A percentile compares a stretch with the other conserved stretches of the same genome.
Conservation (phyloP, 1,139 yeast genomes). For the Blastobotrys illinoisensis region DNA sequence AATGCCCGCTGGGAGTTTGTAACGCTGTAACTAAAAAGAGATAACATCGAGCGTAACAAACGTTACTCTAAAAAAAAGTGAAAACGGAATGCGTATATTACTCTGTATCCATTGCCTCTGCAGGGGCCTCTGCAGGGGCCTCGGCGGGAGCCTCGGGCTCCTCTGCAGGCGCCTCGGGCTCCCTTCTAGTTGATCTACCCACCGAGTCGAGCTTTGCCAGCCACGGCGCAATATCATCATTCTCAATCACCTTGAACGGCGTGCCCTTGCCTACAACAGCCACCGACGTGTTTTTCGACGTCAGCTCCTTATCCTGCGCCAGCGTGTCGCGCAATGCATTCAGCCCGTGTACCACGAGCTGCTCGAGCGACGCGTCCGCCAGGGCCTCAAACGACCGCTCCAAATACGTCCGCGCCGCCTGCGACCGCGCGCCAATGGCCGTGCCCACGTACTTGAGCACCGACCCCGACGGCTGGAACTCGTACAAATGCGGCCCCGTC, state of each 20-base stretch:
- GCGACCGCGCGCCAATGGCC: conserved; percentile 97
- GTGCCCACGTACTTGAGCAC: conserved; percentile 88
- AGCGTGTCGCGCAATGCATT: conserved; percentile 90
- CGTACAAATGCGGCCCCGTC: conserved; percentile 89
- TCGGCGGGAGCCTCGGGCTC: background rate
- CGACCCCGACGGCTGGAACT: conserved; percentile 94
- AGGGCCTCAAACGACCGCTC: conserved; percentile 77
- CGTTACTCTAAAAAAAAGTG: background rate
- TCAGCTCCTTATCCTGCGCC: conserved; percentile 89
- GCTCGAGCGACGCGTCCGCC: conserved; percentile 57
- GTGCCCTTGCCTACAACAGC: conserved; percentile 83
- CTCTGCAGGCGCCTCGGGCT: conserved; percentile 10
- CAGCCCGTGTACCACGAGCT: conserved; percentile 79
- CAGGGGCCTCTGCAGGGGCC: conserved; percentile 6
- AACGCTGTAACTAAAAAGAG: too few species aligned
- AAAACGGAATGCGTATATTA: background rate
- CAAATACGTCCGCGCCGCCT: conserved; percentile 93
- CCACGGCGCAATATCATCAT: conserved; percentile 76
- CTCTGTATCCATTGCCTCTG: conserved; percentile 8
- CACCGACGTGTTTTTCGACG: conserved; percentile 76
- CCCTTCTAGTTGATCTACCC: conserved; percentile 26
- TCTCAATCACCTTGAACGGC: conserved; percentile 73
- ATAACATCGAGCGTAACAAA: too few species aligned
- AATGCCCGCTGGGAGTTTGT: too few species aligned
- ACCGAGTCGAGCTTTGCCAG: conserved; percentile 61